phyloP scores from a whole-genome alignment of 2,329 filamentous ascomycete species.

The Pyrenochaeta sp. region DNA sequence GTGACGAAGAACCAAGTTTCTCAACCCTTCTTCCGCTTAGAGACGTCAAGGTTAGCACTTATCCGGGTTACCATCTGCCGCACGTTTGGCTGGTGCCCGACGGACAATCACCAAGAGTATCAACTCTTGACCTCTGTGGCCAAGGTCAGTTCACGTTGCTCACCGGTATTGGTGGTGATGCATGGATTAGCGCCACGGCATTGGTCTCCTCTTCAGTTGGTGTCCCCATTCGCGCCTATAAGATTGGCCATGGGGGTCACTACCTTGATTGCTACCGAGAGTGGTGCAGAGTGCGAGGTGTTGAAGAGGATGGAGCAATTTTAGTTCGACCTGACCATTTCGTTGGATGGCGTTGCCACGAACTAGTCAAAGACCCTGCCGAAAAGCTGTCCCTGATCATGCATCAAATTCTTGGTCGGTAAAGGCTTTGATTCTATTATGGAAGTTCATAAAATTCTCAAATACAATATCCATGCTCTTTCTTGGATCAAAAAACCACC shows the following conservation, averaged over 20 bases:
- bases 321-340: constrained; percentile 64
- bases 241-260: constrained; percentile 65
- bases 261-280: constrained; percentile 69
- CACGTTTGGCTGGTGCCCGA: constrained; percentile 67
- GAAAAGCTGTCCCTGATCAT: constrained; percentile 2
- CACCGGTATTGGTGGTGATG: constrained; percentile 61
- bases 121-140: constrained; percentile 67
- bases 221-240: constrained; percentile 57
- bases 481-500: too few species aligned
- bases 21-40: constrained; percentile 48
- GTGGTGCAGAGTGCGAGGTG: constrained; percentile 61
- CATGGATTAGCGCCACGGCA: constrained; percentile 60
- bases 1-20: constrained; percentile 33
- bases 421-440: too few species aligned
- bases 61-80: constrained; percentile 65
- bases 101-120: constrained; percentile 56
- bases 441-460: too few species aligned
- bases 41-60: constrained; percentile 54
- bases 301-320: constrained; percentile 53
- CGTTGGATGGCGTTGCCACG: constrained; percentile 44
- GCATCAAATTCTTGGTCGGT: too few species aligned
- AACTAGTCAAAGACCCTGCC: neutral
- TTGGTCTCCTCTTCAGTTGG: constrained; percentile 50
- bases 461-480: too few species aligned
- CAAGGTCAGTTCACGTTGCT: constrained; percentile 48